phyloP scores from a whole-genome alignment of 2,329 filamentous ascomycete genomes.

The Drechslerella coelobrocha region DNA sequence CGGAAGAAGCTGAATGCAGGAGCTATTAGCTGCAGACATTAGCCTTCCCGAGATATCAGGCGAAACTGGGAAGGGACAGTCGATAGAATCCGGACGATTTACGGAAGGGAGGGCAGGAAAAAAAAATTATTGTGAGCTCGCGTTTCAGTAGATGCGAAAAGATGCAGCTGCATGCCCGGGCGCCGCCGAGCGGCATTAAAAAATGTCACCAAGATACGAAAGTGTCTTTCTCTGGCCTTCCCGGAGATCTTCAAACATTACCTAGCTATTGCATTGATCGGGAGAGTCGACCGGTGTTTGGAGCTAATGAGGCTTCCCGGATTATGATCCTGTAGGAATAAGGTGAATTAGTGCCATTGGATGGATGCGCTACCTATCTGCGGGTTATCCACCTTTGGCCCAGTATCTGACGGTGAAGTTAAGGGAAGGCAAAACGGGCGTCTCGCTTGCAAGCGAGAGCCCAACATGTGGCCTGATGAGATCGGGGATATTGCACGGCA shows the following conservation, averaged over 20 bases:
- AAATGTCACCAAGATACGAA: not conserved
- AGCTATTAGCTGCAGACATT: not conserved
- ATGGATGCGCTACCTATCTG: no score
- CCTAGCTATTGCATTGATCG: no score
- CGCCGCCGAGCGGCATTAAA: conserved; percentile 1
- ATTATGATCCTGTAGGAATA: no score
- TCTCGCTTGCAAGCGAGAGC: conserved; percentile 47
- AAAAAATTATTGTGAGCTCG: conserved; percentile 5
- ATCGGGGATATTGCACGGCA: not conserved
- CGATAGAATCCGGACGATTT: not conserved
- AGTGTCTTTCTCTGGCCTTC: no score
- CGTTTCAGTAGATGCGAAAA: conserved; percentile 40
- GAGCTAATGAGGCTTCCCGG: no score
- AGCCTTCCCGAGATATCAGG: conserved; percentile 1
- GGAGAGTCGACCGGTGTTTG: no score
- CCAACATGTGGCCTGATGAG: conserved; percentile 40
- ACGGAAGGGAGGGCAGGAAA: not conserved
- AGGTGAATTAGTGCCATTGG: no score
- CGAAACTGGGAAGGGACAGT: not conserved
- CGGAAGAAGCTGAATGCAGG: not conserved
- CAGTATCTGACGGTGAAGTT: not conserved
- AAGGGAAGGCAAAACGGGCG: conserved; percentile 20
- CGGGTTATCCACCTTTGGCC: not conserved
- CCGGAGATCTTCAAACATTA: not conserved
- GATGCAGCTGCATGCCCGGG: conserved; percentile 28